Evolutionary conservation across 106 monocot genomes (phyloP), one percentile per base, ranked within the genome.

Genomic region (Apostasia ramifera): DNA sequence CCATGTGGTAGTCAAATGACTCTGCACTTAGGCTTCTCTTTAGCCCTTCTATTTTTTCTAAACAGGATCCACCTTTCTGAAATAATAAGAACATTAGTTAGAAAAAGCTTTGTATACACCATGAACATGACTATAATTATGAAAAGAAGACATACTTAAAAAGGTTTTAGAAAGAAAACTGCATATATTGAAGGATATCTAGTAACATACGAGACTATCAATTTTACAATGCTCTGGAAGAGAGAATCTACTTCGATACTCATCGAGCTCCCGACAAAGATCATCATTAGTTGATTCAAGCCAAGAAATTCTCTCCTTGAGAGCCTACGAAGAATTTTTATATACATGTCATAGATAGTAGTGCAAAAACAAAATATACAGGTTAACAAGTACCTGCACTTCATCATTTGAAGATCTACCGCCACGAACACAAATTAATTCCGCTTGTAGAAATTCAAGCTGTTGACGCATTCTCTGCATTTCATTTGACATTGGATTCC

Each of bases 401-500:
- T 92, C 89, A 78, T 83, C 82, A 71, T 71, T 77, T n/a, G 79
- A 66, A 76, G 69, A 46, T 53, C 69, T 81, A 71, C 89, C 86
- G 13, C 91, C 83, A 65, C 92, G 92, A 75, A 82, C 81, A 67
- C 76, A 88, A 57, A 85, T 69, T 42, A 97, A 75, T 68, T 98
- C 97, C 51, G 97, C 86, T 76, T 98, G 97, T 77, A 98, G 87
- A 71, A 78, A 93, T 62, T 98, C 92, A 49, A 98, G 82, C 56
- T 98, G 97, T 67, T 92, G 84, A 1, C 89, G 84, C 97, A 98
- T 86, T 69, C 81, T 92, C 77, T 87, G 89, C 87, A 93, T 87
- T 81, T 98, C 97, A 78, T 71, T 74, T 63, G 97, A 82, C 66
- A 93, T 79, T 69, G 89, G 87, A 78, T 90, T 90, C 83, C 97